phyloP scores from a whole-genome alignment of 2,329 filamentous ascomycete species.

The Cladophialophora chaetospira region DNA sequence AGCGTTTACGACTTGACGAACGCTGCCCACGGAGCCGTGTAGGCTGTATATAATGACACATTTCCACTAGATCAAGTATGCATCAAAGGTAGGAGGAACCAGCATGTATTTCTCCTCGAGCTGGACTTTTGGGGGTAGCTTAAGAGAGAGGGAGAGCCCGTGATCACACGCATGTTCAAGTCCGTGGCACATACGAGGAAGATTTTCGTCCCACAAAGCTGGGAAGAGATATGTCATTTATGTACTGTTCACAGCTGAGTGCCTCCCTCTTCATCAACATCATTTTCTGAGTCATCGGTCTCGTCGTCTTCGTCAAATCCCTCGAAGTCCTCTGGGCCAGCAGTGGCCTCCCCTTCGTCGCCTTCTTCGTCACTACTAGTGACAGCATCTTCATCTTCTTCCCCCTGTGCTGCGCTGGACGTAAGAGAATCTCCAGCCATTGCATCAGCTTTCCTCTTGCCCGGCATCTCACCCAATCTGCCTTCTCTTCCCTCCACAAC shows the following conservation, averaged over 20 bases:
- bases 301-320: conserved; percentile 18
- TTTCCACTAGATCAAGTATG: too few relatives aligned
- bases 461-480: conserved; percentile 78
- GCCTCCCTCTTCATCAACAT: conserved; percentile 10
- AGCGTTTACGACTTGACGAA: too few relatives aligned
- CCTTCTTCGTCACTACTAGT: conserved; percentile 18
- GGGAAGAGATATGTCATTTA: background rate
- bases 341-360: conserved; percentile 14
- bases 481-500: conserved; percentile 72
- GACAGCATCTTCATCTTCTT: conserved; percentile 10
- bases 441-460: conserved; percentile 70
- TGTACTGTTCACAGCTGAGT: conserved; percentile 11
- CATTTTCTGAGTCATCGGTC: background rate
- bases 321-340: conserved; percentile 16
- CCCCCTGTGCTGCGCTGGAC: conserved; percentile 7
- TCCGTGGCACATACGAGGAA: too few relatives aligned
- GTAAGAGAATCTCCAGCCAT: conserved; percentile 47
- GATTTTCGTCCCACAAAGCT: too few relatives aligned
- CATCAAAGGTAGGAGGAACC: too few relatives aligned
- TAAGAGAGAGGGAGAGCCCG: too few relatives aligned
- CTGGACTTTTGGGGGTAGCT: too few relatives aligned
- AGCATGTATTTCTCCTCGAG: too few relatives aligned
- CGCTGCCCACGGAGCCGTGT: too few relatives aligned
- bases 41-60: too few relatives aligned
- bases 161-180: too few relatives aligned